Conservation (phyloP, 176 grass and related monocot genomes). For the Secale cereale region DNA sequence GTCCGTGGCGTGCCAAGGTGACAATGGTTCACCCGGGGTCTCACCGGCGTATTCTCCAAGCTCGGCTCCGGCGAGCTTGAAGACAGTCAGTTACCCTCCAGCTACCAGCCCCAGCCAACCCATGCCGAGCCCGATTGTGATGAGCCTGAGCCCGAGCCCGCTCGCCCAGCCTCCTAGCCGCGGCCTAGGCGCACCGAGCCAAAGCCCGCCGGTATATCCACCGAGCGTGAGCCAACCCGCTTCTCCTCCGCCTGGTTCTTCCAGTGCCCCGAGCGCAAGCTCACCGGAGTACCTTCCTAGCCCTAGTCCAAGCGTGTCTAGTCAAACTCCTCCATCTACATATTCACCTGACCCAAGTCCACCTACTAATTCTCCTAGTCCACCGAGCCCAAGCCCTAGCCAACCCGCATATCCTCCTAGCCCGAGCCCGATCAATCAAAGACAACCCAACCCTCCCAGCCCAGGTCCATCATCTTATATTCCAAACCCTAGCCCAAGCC, state of each 20-base stretch:
- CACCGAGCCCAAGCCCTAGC: not conserved
- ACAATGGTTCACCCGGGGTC: not conserved
- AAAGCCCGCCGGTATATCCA: not conserved
- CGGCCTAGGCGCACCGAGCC: not conserved
- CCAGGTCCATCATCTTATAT: not conserved
- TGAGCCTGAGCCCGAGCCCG: not conserved
- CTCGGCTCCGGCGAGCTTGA: not conserved
- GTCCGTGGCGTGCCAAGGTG: conserved; percentile 4
- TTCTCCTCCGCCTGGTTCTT: not conserved
- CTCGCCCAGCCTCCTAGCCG: not conserved
- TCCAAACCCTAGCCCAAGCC: not conserved
- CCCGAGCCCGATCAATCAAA: not conserved
- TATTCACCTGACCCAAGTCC: not conserved
- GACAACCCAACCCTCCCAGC: not conserved
- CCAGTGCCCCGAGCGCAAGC: not conserved
- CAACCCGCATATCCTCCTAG: not conserved
- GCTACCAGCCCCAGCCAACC: not conserved
- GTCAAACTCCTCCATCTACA: too few species aligned
- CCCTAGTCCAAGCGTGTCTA: not conserved
- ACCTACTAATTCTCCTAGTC: not conserved
- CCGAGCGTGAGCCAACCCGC: not conserved
- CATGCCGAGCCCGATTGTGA: not conserved
- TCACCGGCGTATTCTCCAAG: not conserved
- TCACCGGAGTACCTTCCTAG: not conserved
- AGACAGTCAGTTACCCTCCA: not conserved